Conservation (phyloP, 257 asterid species). For the Linderniella brevidens region DNA sequence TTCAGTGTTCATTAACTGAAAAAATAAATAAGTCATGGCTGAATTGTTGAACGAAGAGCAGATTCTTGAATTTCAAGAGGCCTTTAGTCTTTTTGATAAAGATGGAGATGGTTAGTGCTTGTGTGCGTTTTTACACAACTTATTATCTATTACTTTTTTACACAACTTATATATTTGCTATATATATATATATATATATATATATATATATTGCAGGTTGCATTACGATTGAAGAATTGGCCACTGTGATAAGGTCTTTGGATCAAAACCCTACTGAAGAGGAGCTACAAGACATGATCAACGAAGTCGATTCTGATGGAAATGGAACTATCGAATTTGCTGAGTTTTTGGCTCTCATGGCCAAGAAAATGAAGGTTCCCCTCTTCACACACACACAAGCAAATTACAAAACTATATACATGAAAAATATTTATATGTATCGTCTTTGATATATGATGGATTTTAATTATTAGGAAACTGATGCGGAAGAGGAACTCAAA, state of each 20-base stretch:
- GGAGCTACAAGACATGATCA: slow-evolving; percentile 45
- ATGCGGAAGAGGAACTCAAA: slow-evolving; percentile 34
- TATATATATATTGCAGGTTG: slow-evolving; percentile 17
- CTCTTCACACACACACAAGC: no score
- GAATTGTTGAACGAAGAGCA: neutral
- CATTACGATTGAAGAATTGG: slow-evolving; percentile 40
- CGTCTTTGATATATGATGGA: neutral
- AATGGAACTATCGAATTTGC: slow-evolving; percentile 34
- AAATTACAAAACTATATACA: no score
- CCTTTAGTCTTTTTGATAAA: slow-evolving; percentile 3
- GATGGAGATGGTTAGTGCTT: slow-evolving; percentile 1
- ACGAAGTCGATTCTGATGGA: slow-evolving; percentile 32
- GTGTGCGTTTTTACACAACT: neutral
- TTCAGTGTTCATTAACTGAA: no score
- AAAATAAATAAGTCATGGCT: neutral
- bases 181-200: no score
- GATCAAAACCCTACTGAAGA: slow-evolving; percentile 41
- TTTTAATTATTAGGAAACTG: slow-evolving; percentile 18
- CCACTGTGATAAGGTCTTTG: slow-evolving; percentile 27
- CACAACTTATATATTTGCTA: no score
- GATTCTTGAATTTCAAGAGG: slow-evolving; percentile 1
- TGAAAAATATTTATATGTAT: neutral
- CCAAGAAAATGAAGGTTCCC: slow-evolving; percentile 30
- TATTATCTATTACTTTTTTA: no score
- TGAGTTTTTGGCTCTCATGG: slow-evolving; percentile 37